A percentile compares a stretch with the other conserved stretches of the same genome.
Conservation (phyloP, 2,329 filamentous ascomycete genomes). For the Epichloe festucae region DNA sequence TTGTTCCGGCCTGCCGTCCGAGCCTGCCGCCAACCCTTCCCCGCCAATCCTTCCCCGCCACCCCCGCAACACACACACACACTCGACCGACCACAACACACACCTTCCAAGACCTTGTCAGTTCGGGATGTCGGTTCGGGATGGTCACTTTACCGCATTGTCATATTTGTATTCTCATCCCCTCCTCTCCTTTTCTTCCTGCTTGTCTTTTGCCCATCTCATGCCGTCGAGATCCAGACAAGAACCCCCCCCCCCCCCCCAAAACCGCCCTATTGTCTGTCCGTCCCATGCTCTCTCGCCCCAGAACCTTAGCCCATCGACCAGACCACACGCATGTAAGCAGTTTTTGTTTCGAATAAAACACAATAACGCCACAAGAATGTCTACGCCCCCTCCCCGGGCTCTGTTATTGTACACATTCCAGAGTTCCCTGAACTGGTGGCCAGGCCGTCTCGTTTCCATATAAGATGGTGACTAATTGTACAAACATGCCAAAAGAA, state of each 20-base stretch:
- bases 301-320: too few relatives aligned
- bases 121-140: too few relatives aligned
- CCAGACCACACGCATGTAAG: too few relatives aligned
- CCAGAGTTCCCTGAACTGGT: background rate
- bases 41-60: too few relatives aligned
- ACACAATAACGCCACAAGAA: background rate
- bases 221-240: background rate
- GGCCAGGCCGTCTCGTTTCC: background rate
- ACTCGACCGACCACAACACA: too few relatives aligned
- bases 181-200: background rate
- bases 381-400: background rate
- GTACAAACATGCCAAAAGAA: conserved; percentile 3
- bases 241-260: background rate
- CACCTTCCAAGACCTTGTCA: too few relatives aligned
- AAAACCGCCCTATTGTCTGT: too few relatives aligned
- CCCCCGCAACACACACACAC: too few relatives aligned
- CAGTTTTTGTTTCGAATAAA: background rate
- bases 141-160: too few relatives aligned
- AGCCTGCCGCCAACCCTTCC: too few relatives aligned
- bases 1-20: too few relatives aligned
- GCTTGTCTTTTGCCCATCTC: background rate
- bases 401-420: background rate
- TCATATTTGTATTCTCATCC: background rate
- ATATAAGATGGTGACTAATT: background rate
- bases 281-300: too few relatives aligned